Base-by-base conservation (phyloP, 2,329 filamentous ascomycete species). In the Colletotrichum lentis region DNA sequence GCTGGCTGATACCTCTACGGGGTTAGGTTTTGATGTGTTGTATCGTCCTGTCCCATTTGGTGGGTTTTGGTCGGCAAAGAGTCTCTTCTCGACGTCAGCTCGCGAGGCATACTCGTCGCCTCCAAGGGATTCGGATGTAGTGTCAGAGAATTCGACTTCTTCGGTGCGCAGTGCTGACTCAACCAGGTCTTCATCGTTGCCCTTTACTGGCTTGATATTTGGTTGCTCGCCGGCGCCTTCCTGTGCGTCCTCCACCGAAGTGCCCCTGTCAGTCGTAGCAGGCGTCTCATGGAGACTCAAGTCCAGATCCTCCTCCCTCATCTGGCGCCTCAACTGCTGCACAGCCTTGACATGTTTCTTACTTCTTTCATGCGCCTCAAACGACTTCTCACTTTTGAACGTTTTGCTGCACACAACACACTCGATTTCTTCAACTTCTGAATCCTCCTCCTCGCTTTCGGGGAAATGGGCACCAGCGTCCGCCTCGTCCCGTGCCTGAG, bases 301-400 rank as follows among this genome's bases (percentile, higher is more conserved):
- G 56, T 88, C 83, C 54, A 83, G 82, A 73, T 94, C 91, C 74
- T 99, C 92, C 73, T 90, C 89, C 73, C 85, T 87, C 94, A 99
- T 97, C 76, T 96, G 90, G 74, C 88, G 86, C 73, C 88, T 89
- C 46, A 99, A 80, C 69, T 94, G 87, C 72, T 94, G 90, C 7
- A 97, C 85, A 2, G 93, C 91, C 76, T 97, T 98, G 69, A 90
- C 80, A 74, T 99, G 96, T 79, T 98, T 99, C 78, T 97, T 99
- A 83, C 95, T 98, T 80, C 91, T 93, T 80, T 97, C 94, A 74
- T 99, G 96, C 3, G 91, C 90, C 74, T 96, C 90, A 69, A 91
- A 94, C 75, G 98, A 95, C 72, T 93, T 94, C 76, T 97, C 92
- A 74, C 94, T 98, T 79, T 97, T 88, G 80, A 98, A 99, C 0